Evolutionary conservation across 192 early-diverging fungal species (phyloP), one percentile per base, ranked within the genome.

Genomic region (Coemansia sp.): DNA sequence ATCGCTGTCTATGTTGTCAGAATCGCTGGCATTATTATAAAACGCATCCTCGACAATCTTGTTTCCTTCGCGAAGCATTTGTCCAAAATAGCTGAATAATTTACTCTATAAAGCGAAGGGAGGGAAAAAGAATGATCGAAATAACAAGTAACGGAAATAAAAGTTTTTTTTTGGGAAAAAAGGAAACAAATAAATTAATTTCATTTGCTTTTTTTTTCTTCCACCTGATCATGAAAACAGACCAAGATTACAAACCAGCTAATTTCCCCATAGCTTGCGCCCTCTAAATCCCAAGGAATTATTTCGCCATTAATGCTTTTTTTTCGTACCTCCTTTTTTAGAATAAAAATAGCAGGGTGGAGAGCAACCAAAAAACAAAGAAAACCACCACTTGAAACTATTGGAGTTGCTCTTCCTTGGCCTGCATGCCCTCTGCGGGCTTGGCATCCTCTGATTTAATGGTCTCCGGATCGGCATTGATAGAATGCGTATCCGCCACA

Each of bases 1-100:
- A 51, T 80, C 77, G 64, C 77, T 80, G 32, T 74, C 72, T 18
- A 80, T 67, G 25, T 30, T 60, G 30, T 74, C 71, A 2, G 76
- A 79, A 24, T 59, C 63, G 20, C 53, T 60, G 20, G 45, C 53
- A 23, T 64, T 25, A 13, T 30, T 34, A 36, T 45, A 42, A 0
- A 32, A 13, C 23, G 32, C 32, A 4, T 57, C 64, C 4, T 30
- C 52, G 53, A 53, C 35, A 20, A 55, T 16, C 20, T 61, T 58
- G 32, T 59, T 52, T 22, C 48, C 62, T 20, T 52, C 20, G 0
- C 39, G 39, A 42, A 42, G 3, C 39, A 42, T 42, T 42, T 16
- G 13, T 13, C 8, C 39, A 42, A 42, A 16, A 42, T 35, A 35
- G 13, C 13, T 4, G 13, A 42, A 42, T 16, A 16, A 2, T 13